These are phyloP conservation scores for Clonostachys chloroleuca DNA, from an alignment of 2,329 filamentous ascomycete species.

Conservation along the genomic window DNA sequence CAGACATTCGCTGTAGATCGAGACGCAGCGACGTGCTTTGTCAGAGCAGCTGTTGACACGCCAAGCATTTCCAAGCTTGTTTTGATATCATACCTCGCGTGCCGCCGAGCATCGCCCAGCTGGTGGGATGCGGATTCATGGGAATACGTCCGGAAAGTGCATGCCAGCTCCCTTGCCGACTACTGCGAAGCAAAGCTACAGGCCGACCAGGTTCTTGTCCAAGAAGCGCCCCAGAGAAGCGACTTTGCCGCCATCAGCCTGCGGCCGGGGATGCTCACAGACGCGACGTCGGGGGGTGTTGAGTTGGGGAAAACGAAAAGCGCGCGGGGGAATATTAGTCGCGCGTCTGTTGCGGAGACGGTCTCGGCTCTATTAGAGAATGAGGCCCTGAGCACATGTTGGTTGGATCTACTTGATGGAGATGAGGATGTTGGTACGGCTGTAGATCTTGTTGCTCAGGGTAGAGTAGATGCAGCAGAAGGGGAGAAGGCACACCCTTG, in stretches of 20 bases:
- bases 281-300: constrained; percentile 41
- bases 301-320: constrained; percentile 37
- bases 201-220: constrained; percentile 53
- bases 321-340: constrained; percentile 35
- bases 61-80: constrained; percentile 57
- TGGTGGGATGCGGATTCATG: constrained; percentile 53
- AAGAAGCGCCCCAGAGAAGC: constrained; percentile 31
- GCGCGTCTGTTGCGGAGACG: constrained; percentile 56
- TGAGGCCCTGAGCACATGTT: constrained; percentile 38
- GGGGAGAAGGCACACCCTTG: constrained; percentile 29
- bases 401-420: constrained; percentile 52
- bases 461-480: constrained; percentile 46
- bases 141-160: constrained; percentile 34
- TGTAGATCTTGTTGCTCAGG: constrained; percentile 41
- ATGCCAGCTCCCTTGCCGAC: constrained; percentile 32
- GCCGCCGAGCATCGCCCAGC: constrained; percentile 41
- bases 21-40: constrained; percentile 59
- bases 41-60: constrained; percentile 51
- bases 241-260: constrained; percentile 46
- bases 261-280: constrained; percentile 45
- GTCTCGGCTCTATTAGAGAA: constrained; percentile 50
- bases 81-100: constrained; percentile 57
- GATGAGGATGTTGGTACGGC: constrained; percentile 40
- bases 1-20: constrained; percentile 55
- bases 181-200: constrained; percentile 59